Conservation (phyloP, 2,329 filamentous ascomycete species). For the Venturia effusa region DNA sequence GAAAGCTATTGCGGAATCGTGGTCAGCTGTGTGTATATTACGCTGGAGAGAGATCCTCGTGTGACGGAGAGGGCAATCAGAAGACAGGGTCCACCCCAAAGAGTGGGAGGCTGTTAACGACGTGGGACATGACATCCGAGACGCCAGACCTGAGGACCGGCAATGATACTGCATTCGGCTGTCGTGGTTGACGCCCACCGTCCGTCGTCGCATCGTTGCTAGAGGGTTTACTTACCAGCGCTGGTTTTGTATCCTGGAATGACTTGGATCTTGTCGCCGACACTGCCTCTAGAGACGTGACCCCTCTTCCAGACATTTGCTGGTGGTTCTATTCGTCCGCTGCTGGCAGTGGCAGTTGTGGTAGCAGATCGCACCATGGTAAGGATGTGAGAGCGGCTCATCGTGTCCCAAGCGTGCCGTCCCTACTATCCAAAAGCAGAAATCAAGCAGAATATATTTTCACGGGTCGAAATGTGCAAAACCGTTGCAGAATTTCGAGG, state of each 20-base stretch:
- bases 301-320: constrained; percentile 6
- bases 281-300: constrained; percentile 5
- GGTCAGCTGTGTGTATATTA: neutral
- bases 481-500: neutral
- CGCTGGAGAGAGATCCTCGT: neutral
- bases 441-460: neutral
- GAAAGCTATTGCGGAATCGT: constrained; percentile 48
- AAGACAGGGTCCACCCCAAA: neutral
- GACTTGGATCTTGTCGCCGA: constrained; percentile 10
- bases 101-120: neutral
- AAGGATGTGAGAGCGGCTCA: constrained; percentile 1
- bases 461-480: neutral
- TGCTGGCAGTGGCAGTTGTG: neutral
- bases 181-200: neutral
- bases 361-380: constrained; percentile 5
- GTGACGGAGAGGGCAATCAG: neutral
- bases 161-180: neutral
- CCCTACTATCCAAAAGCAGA: neutral
- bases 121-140: neutral
- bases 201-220: neutral
- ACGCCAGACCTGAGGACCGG: neutral
- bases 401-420: neutral
- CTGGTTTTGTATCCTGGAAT: constrained; percentile 12
- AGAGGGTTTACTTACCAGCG: constrained; percentile 8
- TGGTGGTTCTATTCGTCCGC: neutral